phyloP scores from a whole-genome alignment of 2,329 filamentous ascomycete genomes.

The Diaporthe sp. region DNA sequence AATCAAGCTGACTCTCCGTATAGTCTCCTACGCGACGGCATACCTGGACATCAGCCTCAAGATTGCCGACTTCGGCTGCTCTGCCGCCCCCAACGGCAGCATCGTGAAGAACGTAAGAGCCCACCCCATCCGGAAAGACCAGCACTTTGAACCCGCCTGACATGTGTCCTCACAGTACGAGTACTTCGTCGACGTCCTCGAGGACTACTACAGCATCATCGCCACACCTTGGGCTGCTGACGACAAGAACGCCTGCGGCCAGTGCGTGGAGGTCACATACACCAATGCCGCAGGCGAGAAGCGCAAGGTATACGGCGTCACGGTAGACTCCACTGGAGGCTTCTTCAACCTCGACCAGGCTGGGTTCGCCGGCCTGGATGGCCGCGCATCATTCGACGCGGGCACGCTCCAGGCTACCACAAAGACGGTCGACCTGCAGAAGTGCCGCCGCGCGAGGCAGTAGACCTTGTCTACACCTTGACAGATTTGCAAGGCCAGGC shows the following conservation, averaged over 20 bases:
- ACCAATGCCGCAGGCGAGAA: neutral
- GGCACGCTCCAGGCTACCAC: constrained; percentile 19
- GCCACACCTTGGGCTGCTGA: constrained; percentile 20
- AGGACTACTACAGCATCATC: constrained; percentile 15
- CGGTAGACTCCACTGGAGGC: constrained; percentile 23
- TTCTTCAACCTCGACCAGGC: constrained; percentile 25
- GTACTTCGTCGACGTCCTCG: constrained; percentile 29
- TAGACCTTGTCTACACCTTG: neutral
- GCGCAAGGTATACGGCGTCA: constrained; percentile 23
- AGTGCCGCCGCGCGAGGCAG: constrained; percentile 14
- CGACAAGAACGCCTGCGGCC: constrained; percentile 24
- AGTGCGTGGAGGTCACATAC: constrained; percentile 26
- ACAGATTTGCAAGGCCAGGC: neutral
- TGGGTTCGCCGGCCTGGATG: constrained; percentile 23
- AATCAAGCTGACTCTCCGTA: neutral
- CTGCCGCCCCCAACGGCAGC: neutral
- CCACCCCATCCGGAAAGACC: too few species aligned
- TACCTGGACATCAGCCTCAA: constrained; percentile 21
- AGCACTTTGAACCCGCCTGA: neutral
- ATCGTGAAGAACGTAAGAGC: neutral
- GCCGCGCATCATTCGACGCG: neutral
- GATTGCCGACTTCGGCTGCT: constrained; percentile 26
- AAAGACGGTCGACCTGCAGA: neutral
- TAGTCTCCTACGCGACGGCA: constrained; percentile 17
- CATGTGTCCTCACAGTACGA: neutral